Conservation (phyloP, 2,329 filamentous ascomycete genomes). For the Penicillium sclerotiorum region DNA sequence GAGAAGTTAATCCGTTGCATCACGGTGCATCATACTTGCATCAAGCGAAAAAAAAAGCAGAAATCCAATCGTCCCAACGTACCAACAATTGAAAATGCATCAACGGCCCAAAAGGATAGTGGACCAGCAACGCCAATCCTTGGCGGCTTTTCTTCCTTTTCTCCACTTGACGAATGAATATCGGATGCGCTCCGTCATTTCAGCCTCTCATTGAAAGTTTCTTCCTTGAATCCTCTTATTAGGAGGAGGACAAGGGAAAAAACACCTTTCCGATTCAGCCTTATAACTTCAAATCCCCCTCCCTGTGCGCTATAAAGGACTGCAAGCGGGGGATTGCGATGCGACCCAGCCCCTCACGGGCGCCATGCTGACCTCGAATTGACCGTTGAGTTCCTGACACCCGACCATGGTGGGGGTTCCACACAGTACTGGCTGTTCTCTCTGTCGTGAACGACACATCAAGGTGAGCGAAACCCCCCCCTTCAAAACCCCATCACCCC, state of each 20-base stretch:
- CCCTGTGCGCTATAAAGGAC: no score
- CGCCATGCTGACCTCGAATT: conserved; percentile 8
- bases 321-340: conserved; percentile 1
- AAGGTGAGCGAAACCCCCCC: conserved; percentile 39
- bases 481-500: neutral
- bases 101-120: neutral
- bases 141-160: neutral
- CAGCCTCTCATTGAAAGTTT: neutral
- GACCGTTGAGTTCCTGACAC: conserved; percentile 5
- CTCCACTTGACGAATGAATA: neutral
- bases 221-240: neutral
- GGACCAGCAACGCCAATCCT: neutral
- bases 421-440: conserved; percentile 45
- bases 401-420: conserved; percentile 45
- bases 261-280: neutral
- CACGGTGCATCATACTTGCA: neutral
- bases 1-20: neutral
- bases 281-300: no score
- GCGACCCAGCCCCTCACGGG: neutral
- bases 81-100: no score
- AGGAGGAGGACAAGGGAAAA: neutral
- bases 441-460: conserved; percentile 44
- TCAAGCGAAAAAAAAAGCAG: neutral
- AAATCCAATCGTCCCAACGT: neutral
- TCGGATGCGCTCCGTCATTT: neutral